phyloP scores from a whole-genome alignment of 2,329 filamentous ascomycete genomes.

The Aspergillus glaucus region DNA sequence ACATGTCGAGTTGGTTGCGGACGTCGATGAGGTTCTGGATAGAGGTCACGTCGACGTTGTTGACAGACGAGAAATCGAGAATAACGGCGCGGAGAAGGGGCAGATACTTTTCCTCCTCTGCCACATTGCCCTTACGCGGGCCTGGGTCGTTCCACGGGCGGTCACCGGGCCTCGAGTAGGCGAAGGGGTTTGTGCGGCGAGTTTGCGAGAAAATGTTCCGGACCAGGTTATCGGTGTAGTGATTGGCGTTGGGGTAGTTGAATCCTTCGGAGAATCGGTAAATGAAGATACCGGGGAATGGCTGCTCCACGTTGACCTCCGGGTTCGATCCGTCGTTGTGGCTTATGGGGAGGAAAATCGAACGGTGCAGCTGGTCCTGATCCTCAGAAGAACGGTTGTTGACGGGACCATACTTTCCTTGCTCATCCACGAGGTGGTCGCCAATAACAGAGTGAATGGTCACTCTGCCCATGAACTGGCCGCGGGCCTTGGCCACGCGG shows the following conservation, averaged over 20 bases:
- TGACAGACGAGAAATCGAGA: slow-evolving; percentile 87
- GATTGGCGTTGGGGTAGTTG: slow-evolving; percentile 90
- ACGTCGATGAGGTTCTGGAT: slow-evolving; percentile 91
- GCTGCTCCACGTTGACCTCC: slow-evolving; percentile 66
- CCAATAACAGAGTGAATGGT: slow-evolving; percentile 78
- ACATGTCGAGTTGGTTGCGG: slow-evolving; percentile 84
- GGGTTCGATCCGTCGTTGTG: slow-evolving; percentile 91
- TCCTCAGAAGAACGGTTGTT: slow-evolving; percentile 26
- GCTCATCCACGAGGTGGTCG: slow-evolving; percentile 64
- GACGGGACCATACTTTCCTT: slow-evolving; percentile 53
- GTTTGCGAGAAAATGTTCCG: slow-evolving; percentile 64
- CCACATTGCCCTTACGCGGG: slow-evolving; percentile 53
- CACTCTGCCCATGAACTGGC: slow-evolving; percentile 76
- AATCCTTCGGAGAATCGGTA: slow-evolving; percentile 93
- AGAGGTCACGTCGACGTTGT: slow-evolving; percentile 89
- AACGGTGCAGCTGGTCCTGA: slow-evolving; percentile 54
- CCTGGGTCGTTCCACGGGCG: slow-evolving; percentile 94
- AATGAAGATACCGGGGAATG: slow-evolving; percentile 90
- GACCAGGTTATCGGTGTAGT: slow-evolving; percentile 75
- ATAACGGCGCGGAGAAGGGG: slow-evolving; percentile 83
- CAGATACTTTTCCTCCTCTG: slow-evolving; percentile 44
- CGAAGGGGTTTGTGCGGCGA: slow-evolving; percentile 65
- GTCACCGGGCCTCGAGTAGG: slow-evolving; percentile 63
- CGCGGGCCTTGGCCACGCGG: slow-evolving; percentile 74
- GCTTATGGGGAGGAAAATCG: slow-evolving; percentile 79